These are phyloP conservation scores for Leishmania major DNA, from an alignment of 208 protist genomes.

Conservation along the genomic window DNA sequence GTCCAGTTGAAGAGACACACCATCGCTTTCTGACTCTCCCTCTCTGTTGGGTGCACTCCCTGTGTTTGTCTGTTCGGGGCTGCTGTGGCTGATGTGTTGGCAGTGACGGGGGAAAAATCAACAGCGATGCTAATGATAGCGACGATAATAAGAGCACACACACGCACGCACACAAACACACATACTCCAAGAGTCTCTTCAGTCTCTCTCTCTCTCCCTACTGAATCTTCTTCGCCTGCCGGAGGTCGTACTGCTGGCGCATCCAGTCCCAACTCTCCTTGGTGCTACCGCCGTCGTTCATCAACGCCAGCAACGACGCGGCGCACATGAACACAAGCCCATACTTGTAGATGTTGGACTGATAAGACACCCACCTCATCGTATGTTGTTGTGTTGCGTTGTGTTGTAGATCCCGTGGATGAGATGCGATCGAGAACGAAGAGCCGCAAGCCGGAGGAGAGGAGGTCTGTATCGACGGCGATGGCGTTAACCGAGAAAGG, in stretches of 20 bases:
- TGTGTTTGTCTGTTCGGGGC: background rate
- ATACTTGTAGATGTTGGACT: slow-evolving; percentile 69
- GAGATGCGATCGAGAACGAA: background rate
- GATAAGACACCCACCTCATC: slow-evolving; percentile 45
- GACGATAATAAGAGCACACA: background rate
- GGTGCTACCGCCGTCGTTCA: slow-evolving; percentile 45
- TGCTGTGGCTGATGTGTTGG: background rate
- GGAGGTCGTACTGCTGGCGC: slow-evolving; percentile 42
- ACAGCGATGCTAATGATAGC: background rate
- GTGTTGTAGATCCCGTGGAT: background rate
- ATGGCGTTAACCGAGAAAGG: background rate
- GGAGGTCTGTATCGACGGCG: background rate
- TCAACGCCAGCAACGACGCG: slow-evolving; percentile 46
- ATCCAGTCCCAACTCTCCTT: slow-evolving; percentile 78
- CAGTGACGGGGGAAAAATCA: background rate
- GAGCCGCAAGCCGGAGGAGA: background rate
- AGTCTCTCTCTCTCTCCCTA: background rate
- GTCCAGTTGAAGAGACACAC: background rate
- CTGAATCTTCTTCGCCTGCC: slow-evolving; percentile 29
- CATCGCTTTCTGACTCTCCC: background rate
- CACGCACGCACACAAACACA: background rate
- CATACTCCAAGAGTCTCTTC: background rate
- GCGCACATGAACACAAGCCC: slow-evolving; percentile 83
- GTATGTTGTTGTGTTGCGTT: background rate
- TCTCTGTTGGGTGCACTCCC: too few relatives aligned